Evolutionary conservation across 2,329 filamentous ascomycete species (phyloP), one percentile per base, ranked within the genome.

Genomic region (Xylaria multiplex): DNA sequence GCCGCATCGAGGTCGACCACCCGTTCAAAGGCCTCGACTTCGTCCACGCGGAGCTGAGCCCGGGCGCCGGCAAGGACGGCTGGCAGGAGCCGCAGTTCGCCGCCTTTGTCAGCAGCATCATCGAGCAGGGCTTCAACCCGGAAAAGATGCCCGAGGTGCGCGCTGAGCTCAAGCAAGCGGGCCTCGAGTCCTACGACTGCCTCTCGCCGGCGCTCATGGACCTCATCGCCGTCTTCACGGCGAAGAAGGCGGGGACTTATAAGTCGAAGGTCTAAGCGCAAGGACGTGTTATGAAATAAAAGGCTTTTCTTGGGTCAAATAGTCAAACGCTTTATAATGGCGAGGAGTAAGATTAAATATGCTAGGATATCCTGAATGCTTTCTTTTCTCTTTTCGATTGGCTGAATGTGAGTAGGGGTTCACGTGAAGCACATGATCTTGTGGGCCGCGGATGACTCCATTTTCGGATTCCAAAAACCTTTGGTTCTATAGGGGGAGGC

Each of bases 61-160:
- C 53, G 35, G 62, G 62, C 50, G 86, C 83, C 30, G 79, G 84
- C 57, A 77, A 84, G 61, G 82, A 85, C 74, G 88, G 88, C n/a
- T 91, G 89, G 88, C 88, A 91, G 78, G 89, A 90, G 79, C 88
- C 88, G 6, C 88, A 91, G 73, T 91, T 91, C 70, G 89, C 89
- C 2, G 89, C 84, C 0, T 91, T 91, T 66, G 88, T 91, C 45
- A 87, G 85, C 42, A 88, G 85, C 62, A 86, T 91, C 65, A 90
- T 91, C 65, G 89, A 91, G 83, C 88, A 90, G 74, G 89, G 89
- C 1, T 89, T 86, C 71, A 77, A 84, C 53, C 85, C 88, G 0
- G 75, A 79, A 16, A 79, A 81, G 42, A 89, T 89, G 72, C 83
- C 81, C 55, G 83, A 81, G 19, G 84, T 91, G 3, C 81, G 89